Conservation (phyloP, 2,329 filamentous ascomycete species). For the Sphaerulina musiva region DNA sequence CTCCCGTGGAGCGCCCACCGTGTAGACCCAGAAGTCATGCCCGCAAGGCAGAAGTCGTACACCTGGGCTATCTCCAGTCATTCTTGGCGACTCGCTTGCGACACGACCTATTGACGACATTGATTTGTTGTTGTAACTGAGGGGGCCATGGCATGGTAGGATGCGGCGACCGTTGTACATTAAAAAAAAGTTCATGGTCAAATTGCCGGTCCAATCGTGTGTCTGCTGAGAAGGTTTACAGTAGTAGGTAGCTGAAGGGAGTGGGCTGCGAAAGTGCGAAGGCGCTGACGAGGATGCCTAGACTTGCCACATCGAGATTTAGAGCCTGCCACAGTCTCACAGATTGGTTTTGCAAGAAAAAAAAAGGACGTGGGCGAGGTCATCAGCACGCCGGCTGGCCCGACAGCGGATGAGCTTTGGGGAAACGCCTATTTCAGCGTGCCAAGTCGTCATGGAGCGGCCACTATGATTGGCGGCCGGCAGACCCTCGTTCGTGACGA, state of each 20-base stretch:
- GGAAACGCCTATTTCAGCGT: constrained; percentile 7
- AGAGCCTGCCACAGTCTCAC: background rate
- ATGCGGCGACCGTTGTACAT: constrained; percentile 1
- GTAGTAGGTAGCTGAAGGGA: background rate
- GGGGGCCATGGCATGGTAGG: constrained; percentile 4
- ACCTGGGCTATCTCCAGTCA: background rate
- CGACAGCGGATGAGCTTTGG: constrained; percentile 11
- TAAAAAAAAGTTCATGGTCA: background rate
- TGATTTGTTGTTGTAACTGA: background rate
- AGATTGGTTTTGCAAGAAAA: constrained; percentile 2
- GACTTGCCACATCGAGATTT: constrained; percentile 7
- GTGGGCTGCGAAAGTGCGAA: constrained; percentile 2
- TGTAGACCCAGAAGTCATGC: constrained; percentile 10
- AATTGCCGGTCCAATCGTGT: constrained; percentile 3
- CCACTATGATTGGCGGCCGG: background rate
- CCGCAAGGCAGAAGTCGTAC: constrained; percentile 2
- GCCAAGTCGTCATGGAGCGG: constrained; percentile 3
- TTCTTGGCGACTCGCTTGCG: constrained; percentile 4
- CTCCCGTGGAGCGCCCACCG: background rate
- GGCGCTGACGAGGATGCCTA: constrained; percentile 4
- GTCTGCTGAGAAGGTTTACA: constrained; percentile 1
- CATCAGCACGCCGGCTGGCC: constrained; percentile 6
- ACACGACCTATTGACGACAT: background rate
- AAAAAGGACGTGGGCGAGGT: constrained; percentile 5
- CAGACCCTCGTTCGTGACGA: background rate